Conservation (phyloP, 148 eudicot genomes). For the Salicornia ramosissima region DNA sequence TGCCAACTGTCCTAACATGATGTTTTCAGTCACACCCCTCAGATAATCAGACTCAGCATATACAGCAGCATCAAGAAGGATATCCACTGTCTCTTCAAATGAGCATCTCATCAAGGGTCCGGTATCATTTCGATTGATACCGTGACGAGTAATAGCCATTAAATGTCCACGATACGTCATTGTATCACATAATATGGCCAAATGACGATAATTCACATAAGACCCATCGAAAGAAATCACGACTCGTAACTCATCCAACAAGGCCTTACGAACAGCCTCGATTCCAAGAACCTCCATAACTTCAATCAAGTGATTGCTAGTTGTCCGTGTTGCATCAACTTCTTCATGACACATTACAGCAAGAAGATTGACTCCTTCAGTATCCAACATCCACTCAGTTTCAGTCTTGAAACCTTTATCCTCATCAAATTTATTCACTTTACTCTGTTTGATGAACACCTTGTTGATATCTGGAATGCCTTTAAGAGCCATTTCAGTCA, state of each 20-base stretch:
- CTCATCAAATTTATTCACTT: slow-evolving; percentile 81
- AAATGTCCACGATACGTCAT: slow-evolving; percentile 99
- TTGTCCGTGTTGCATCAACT: slow-evolving; percentile 82
- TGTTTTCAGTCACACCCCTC: slow-evolving; percentile 94
- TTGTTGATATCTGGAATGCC: slow-evolving; percentile 95
- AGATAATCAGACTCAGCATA: slow-evolving; percentile 83
- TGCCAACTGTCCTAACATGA: slow-evolving; percentile 96
- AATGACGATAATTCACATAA: slow-evolving; percentile 88
- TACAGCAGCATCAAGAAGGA: slow-evolving; percentile 97
- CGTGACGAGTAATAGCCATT: slow-evolving; percentile 99
- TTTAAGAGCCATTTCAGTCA: slow-evolving; percentile 96
- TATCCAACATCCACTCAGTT: slow-evolving; percentile 97
- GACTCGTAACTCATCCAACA: slow-evolving; percentile 90
- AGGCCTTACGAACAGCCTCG: slow-evolving; percentile 89
- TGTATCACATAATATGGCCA: slow-evolving; percentile 95
- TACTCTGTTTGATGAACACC: slow-evolving; percentile 81
- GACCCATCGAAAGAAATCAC: slow-evolving; percentile 98
- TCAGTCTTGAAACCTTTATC: slow-evolving; percentile 73
- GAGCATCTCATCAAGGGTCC: slow-evolving; percentile 99
- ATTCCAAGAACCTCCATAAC: slow-evolving; percentile 96
- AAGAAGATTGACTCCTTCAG: slow-evolving; percentile 96
- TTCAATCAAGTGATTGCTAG: slow-evolving; percentile 96
- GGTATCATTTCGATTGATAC: slow-evolving; percentile 89
- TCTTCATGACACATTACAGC: slow-evolving; percentile 95
- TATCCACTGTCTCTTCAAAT: slow-evolving; percentile 99